Evolutionary conservation across 1,139 yeast genomes (phyloP).

Genomic region (Torulaspora pretoriensis): DNA sequence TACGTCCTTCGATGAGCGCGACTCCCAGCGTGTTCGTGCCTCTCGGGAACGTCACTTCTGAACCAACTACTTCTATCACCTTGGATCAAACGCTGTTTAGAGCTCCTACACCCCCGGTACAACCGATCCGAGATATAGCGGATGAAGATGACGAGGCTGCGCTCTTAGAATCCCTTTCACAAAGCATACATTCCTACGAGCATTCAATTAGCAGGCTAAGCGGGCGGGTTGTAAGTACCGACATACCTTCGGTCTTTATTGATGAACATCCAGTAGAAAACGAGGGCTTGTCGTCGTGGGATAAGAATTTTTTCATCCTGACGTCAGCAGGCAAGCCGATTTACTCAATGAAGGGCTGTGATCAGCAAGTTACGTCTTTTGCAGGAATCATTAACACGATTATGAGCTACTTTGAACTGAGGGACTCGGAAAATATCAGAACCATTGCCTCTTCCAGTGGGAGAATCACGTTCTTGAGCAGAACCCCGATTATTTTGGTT

Average conservation of each 20-base stretch:
- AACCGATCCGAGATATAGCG: neutral
- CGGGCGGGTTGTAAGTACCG: constrained; percentile 26
- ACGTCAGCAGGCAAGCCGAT: constrained; percentile 93
- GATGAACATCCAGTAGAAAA: neutral
- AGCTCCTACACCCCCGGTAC: constrained; percentile 6
- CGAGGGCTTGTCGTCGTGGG: constrained; percentile 7
- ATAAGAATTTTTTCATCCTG: constrained; percentile 58
- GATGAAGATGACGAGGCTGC: constrained; percentile 10
- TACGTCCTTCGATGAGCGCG: neutral
- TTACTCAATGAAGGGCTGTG: constrained; percentile 74
- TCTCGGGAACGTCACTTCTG: constrained; percentile 5
- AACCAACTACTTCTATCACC: constrained; percentile 14
- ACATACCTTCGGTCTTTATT: constrained; percentile 26
- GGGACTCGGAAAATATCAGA: constrained; percentile 36
- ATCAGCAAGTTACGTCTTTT: constrained; percentile 65
- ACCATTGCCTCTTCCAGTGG: constrained; percentile 42
- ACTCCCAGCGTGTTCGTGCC: constrained; percentile 4
- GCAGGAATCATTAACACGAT: constrained; percentile 55
- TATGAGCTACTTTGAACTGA: constrained; percentile 39
- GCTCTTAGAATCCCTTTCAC: constrained; percentile 19
- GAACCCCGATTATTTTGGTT: constrained; percentile 67
- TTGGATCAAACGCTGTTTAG: constrained; percentile 14
- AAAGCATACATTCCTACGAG: constrained; percentile 25
- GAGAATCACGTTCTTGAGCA: constrained; percentile 54
- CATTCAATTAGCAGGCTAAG: constrained; percentile 13